Evolutionary conservation across 2,329 filamentous ascomycete species (phyloP).

Genomic region (Calonectria multiphialidica): DNA sequence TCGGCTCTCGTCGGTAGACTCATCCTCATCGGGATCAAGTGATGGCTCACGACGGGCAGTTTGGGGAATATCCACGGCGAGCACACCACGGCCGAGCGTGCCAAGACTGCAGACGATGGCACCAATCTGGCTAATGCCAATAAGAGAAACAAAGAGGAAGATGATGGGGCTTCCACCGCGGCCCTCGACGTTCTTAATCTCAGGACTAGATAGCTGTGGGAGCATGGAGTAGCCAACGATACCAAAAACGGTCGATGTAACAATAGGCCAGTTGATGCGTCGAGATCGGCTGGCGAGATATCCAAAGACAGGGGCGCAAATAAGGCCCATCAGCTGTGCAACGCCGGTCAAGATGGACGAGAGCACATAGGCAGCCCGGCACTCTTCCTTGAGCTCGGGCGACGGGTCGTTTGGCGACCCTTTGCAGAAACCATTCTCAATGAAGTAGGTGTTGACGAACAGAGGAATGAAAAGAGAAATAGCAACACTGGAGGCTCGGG

Average conservation of each 20-base stretch:
- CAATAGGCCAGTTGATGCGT: conserved; percentile 78
- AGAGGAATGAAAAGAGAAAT: conserved; percentile 96
- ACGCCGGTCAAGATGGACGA: conserved; percentile 89
- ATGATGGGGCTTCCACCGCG: conserved; percentile 76
- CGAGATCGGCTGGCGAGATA: conserved; percentile 80
- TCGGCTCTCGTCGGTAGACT: conserved; percentile 53
- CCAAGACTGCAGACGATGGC: conserved; percentile 97
- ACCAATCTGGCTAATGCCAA: conserved; percentile 95
- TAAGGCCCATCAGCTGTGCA: conserved; percentile 86
- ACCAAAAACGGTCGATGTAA: conserved; percentile 79
- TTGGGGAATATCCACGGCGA: conserved; percentile 61
- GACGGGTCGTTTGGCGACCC: conserved; percentile 72
- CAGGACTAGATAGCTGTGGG: conserved; percentile 81
- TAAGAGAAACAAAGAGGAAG: conserved; percentile 81
- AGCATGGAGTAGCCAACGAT: conserved; percentile 84
- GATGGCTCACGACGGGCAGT: conserved; percentile 39
- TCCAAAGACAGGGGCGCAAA: conserved; percentile 89
- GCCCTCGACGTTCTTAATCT: conserved; percentile 73
- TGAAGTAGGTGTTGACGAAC: conserved; percentile 92
- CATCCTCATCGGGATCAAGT: conserved; percentile 52
- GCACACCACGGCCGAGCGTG: conserved; percentile 83
- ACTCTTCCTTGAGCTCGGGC: conserved; percentile 85
- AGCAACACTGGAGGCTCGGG: conserved; percentile 91
- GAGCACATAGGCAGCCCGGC: conserved; percentile 87
- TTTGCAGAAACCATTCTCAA: conserved; percentile 82